phyloP scores from a whole-genome alignment of 2,329 filamentous ascomycete genomes.

The Colletotrichum spaethianum region DNA sequence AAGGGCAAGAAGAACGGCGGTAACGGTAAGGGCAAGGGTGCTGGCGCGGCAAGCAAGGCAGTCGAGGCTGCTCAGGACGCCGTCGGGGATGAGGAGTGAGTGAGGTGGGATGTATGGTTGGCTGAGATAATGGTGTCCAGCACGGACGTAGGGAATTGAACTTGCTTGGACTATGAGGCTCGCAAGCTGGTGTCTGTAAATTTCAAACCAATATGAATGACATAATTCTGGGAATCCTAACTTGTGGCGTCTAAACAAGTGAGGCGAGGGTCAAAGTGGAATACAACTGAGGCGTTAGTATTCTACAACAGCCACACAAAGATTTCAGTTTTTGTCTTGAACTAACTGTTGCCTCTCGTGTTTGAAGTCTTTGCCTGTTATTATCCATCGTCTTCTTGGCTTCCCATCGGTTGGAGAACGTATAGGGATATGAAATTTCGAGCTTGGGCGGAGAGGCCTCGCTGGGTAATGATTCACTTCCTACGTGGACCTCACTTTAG shows the following conservation, averaged over 20 bases:
- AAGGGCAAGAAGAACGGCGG: not conserved
- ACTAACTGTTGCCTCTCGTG: not conserved
- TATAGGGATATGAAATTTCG: not conserved
- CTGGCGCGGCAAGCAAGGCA: not conserved
- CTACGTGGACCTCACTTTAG: not conserved
- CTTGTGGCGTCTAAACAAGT: not conserved
- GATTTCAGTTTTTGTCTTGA: not conserved
- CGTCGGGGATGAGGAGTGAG: not conserved
- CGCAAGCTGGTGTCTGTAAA: not conserved
- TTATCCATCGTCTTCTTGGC: not conserved
- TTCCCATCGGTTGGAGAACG: not conserved
- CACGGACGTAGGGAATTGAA: not conserved
- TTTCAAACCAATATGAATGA: not conserved
- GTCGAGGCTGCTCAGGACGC: not conserved
- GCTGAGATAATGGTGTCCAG: not conserved
- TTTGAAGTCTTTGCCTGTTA: not conserved
- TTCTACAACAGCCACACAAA: not conserved
- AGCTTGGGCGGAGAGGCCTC: not conserved
- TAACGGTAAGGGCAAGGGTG: conserved; percentile 4
- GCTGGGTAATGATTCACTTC: not conserved
- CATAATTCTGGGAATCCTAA: not conserved
- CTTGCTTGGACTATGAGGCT: not conserved
- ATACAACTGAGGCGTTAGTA: not conserved
- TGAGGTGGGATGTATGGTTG: not conserved
- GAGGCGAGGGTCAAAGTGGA: not conserved